phyloP scores from a whole-genome alignment of 257 asterid species.

The Parsonsia alboflavescens region DNA sequence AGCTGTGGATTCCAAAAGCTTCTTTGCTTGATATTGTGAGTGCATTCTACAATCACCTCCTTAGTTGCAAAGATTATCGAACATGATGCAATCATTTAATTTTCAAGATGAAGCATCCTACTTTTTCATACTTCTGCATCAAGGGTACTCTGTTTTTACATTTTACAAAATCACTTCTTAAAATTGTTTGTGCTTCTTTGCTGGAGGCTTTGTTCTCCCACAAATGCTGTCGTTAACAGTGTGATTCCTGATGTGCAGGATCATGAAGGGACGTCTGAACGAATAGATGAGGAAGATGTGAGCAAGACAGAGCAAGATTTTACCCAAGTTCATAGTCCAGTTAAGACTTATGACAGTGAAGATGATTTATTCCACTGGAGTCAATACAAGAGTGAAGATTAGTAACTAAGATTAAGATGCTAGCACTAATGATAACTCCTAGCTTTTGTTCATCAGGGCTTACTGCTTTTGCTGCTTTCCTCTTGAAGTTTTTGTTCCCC shows the following conservation, averaged over 20 bases:
- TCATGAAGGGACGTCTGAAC: constrained; percentile 36
- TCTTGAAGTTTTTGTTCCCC: not conserved
- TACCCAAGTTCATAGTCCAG: constrained; percentile 29
- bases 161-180: not conserved
- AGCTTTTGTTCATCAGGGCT: not conserved
- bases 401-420: not conserved
- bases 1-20: not conserved
- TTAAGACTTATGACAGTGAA: constrained; percentile 33
- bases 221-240: not conserved
- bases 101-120: not conserved
- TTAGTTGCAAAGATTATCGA: not conserved
- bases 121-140: not conserved
- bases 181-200: not conserved
- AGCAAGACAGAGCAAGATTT: constrained; percentile 22
- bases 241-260: constrained; percentile 30
- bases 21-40: not conserved
- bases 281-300: constrained; percentile 24
- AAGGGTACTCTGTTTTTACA: not conserved
- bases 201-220: not conserved
- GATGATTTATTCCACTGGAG: constrained; percentile 44
- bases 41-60: not conserved
- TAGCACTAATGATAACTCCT: not conserved
- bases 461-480: not conserved
- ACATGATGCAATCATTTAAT: not conserved
- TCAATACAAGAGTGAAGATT: constrained; percentile 44